Evolutionary conservation across 345 rosid species (phyloP).

Genomic region (Syzygium aqueum): DNA sequence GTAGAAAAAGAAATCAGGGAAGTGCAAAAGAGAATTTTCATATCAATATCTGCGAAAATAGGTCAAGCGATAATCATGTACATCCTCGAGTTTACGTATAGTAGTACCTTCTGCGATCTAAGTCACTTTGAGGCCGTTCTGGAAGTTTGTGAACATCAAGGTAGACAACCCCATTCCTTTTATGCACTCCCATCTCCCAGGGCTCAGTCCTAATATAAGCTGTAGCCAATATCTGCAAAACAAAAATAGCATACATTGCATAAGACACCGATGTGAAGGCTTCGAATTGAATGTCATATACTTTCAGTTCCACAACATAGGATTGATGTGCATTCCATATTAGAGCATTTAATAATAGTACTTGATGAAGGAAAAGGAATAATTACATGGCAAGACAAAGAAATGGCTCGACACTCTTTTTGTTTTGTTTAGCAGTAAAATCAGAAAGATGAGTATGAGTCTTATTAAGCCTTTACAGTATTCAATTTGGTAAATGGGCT

Average conservation of each 20-base stretch:
- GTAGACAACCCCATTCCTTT: constrained; percentile 89
- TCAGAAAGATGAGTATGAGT: neutral
- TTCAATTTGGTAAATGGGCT: neutral
- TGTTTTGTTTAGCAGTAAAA: neutral
- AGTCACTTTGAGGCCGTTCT: constrained; percentile 72
- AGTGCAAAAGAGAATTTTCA: neutral
- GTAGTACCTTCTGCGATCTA: constrained; percentile 76
- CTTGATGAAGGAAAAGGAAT: neutral
- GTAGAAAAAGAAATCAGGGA: neutral
- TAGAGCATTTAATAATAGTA: neutral
- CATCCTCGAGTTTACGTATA: neutral
- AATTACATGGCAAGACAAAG: neutral
- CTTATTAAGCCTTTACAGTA: neutral
- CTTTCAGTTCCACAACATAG: neutral
- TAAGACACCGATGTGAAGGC: neutral
- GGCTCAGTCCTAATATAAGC: constrained; percentile 79
- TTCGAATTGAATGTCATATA: neutral
- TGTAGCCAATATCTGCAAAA: constrained; percentile 68
- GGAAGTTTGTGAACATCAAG: constrained; percentile 93
- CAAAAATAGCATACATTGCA: neutral
- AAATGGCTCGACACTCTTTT: neutral
- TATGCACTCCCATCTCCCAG: constrained; percentile 99
- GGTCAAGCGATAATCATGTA: neutral
- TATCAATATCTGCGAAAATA: neutral
- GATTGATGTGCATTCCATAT: neutral